These are phyloP conservation scores for Diaporthe citri DNA, from an alignment of 2,329 filamentous ascomycete species.

Conservation along the genomic window DNA sequence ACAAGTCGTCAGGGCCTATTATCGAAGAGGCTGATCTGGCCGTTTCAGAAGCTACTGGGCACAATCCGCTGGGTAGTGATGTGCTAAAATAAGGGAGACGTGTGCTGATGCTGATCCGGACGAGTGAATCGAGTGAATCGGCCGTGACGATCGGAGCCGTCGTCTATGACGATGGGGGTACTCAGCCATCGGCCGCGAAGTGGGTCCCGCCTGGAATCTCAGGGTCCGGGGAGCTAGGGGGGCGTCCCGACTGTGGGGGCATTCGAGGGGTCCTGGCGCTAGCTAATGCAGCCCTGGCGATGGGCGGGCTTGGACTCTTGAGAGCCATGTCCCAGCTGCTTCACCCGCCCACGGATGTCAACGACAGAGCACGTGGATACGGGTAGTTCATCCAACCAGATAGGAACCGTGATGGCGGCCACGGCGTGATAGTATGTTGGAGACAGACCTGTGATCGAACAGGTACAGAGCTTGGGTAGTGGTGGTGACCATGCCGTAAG, in stretches of 20 bases:
- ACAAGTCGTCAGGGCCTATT: constrained; percentile 35
- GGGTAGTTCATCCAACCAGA: background rate
- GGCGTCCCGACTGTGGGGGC: background rate
- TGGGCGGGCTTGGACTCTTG: background rate
- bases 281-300: constrained; percentile 21
- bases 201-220: constrained; percentile 4
- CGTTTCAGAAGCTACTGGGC: constrained; percentile 1
- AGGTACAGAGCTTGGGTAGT: background rate
- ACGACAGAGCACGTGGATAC: background rate
- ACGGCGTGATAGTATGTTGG: background rate
- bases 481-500: background rate
- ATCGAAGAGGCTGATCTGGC: background rate
- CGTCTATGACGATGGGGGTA: constrained; percentile 12
- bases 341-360: no score
- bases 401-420: no score
- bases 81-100: background rate
- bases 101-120: background rate
- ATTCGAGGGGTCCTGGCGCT: background rate
- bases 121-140: constrained; percentile 23
- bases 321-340: background rate
- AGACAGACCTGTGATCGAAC: background rate
- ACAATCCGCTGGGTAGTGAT: background rate
- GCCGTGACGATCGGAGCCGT: constrained; percentile 29
- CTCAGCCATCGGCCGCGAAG: constrained; percentile 18
- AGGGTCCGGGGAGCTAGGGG: constrained; percentile 15